Conservation (phyloP, 2,329 filamentous ascomycete species). For the Meredithiella fracta region DNA sequence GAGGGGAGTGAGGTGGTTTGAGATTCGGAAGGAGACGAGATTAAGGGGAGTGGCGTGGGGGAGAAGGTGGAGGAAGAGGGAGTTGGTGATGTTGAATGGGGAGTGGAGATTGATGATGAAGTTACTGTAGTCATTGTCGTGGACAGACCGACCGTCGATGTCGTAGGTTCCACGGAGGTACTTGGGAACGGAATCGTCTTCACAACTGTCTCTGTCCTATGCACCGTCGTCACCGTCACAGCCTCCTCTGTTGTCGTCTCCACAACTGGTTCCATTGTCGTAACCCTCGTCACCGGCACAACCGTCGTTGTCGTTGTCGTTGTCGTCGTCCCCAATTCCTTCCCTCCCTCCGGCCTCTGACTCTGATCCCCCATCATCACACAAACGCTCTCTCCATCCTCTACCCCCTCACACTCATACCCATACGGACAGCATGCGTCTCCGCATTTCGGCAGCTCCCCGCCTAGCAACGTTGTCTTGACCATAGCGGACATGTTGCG, state of each 20-base stretch:
- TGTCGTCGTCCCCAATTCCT: neutral
- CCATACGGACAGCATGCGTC: slow-evolving; percentile 54
- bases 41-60: slow-evolving; percentile 10
- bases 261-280: neutral
- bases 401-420: slow-evolving; percentile 37
- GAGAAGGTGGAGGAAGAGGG: slow-evolving; percentile 14
- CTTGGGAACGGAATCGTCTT: neutral
- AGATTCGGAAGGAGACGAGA: neutral
- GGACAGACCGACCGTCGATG: neutral
- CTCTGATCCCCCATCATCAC: slow-evolving; percentile 35
- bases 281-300: neutral
- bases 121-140: too few species aligned
- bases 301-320: neutral
- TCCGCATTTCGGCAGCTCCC: slow-evolving; percentile 41
- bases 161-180: neutral
- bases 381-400: slow-evolving; percentile 25
- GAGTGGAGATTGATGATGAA: slow-evolving; percentile 15
- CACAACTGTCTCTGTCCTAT: neutral
- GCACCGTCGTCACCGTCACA: neutral
- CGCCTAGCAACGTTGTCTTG: slow-evolving; percentile 47
- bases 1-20: neutral
- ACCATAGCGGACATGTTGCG: slow-evolving; percentile 40
- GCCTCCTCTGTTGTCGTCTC: neutral
- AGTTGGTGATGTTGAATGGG: slow-evolving; percentile 16
- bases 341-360: slow-evolving; percentile 20